A percentile compares a stretch with the other conserved stretches of the same genome.
Evolutionary conservation across 805 yeast genomes (phyloP).

Genomic region (Tetrapisispora iriomotensis): DNA sequence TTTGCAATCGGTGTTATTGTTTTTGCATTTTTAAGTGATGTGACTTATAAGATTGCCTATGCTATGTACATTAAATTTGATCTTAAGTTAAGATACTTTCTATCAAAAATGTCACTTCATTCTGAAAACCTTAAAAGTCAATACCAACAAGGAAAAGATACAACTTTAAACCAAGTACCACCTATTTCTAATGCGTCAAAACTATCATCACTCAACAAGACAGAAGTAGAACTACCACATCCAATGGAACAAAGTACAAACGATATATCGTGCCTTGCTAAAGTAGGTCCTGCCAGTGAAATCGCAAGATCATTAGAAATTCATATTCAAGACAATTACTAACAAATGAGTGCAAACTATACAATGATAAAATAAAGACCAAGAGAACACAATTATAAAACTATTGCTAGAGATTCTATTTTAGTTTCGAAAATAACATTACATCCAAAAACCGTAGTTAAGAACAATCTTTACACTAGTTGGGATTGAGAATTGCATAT

Average conservation of each 20-base stretch:
- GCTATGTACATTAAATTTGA: conserved; percentile 17
- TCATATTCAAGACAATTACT: neutral
- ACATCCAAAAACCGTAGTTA: too few species aligned
- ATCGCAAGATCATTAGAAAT: conserved; percentile 10
- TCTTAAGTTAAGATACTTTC: conserved; percentile 1
- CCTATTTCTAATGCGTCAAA: too few species aligned
- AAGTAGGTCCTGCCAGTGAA: conserved; percentile 7
- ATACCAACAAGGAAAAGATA: neutral
- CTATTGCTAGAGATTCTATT: too few species aligned
- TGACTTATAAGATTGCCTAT: conserved; percentile 20
- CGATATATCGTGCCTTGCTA: neutral
- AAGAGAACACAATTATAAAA: too few species aligned
- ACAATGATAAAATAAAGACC: too few species aligned
- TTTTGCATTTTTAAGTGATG: conserved; percentile 24
- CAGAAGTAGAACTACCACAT: too few species aligned
- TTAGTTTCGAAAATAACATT: too few species aligned
- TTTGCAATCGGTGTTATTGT: conserved; percentile 23
- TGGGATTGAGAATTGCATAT: too few species aligned
- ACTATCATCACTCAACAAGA: too few species aligned
- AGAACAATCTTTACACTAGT: too few species aligned
- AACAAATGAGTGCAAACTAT: neutral
- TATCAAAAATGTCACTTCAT: conserved; percentile 2
- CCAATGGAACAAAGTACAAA: too few species aligned
- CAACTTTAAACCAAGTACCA: too few species aligned
- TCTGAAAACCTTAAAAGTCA: neutral